A percentile compares a stretch with the other conserved stretches of the same genome.
Conservation (phyloP, 768 basidiomycete genomes). For the Mycena maculata region DNA sequence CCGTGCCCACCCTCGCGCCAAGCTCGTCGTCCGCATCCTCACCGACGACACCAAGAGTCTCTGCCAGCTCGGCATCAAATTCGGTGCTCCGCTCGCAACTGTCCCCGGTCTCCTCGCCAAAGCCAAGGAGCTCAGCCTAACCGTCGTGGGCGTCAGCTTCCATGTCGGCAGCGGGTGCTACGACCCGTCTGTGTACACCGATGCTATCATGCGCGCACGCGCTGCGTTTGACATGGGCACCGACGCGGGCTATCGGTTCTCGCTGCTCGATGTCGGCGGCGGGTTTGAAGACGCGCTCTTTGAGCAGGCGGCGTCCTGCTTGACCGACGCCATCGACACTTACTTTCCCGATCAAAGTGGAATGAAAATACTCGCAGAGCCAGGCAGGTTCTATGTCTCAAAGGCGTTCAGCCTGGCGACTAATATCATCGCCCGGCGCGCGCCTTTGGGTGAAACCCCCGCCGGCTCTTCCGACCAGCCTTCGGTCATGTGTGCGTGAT, state of each 20-base stretch:
- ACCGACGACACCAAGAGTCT: slow-evolving; percentile 98
- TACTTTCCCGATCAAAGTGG: slow-evolving; percentile 82
- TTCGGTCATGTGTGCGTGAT: slow-evolving; percentile 87
- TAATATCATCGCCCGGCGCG: slow-evolving; percentile 92
- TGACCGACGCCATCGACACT: slow-evolving; percentile 75
- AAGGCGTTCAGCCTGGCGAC: slow-evolving; percentile 92
- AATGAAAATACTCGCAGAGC: slow-evolving; percentile 92
- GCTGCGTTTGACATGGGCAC: slow-evolving; percentile 89
- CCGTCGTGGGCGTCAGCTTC: slow-evolving; percentile 96
- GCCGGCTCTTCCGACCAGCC: slow-evolving; percentile 51
- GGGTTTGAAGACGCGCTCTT: slow-evolving; percentile 94
- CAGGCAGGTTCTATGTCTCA: slow-evolving; percentile 94
- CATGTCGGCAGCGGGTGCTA: slow-evolving; percentile 98
- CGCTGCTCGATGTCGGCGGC: slow-evolving; percentile 92
- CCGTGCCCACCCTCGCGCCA: slow-evolving; percentile 80
- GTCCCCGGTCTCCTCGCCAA: slow-evolving; percentile 84
- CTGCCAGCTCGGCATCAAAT: slow-evolving; percentile 94
- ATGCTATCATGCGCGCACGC: slow-evolving; percentile 87
- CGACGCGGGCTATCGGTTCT: slow-evolving; percentile 84
- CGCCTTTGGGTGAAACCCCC: slow-evolving; percentile 55
- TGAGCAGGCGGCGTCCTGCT: slow-evolving; percentile 77
- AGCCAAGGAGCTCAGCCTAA: slow-evolving; percentile 80
- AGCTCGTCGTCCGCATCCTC: slow-evolving; percentile 92
- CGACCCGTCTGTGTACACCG: slow-evolving; percentile 89
- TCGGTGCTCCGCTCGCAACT: slow-evolving; percentile 87